phyloP scores from a whole-genome alignment of 2,329 filamentous ascomycete species.

The Setomelanomma holmii region DNA sequence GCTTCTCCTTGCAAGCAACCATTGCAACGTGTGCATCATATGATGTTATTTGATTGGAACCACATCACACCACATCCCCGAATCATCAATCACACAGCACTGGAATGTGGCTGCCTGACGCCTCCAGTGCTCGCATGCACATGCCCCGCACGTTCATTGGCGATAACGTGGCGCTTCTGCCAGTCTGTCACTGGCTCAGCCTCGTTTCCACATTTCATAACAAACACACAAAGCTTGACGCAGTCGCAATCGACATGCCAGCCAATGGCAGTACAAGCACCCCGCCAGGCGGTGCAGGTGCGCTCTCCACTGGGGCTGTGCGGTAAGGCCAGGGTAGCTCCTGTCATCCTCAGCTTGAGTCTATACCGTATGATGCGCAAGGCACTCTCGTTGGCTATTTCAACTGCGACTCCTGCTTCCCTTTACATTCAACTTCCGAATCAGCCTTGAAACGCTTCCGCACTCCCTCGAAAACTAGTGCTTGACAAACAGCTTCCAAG shows the following conservation, averaged over 20 bases:
- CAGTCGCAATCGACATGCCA: neutral
- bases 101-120: constrained; percentile 5
- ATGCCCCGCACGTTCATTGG: constrained; percentile 19
- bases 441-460: constrained; percentile 14
- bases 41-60: neutral
- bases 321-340: constrained; percentile 5
- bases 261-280: neutral
- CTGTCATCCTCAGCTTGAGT: constrained; percentile 3
- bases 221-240: constrained; percentile 5
- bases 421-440: constrained; percentile 2
- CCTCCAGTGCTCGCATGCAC: neutral
- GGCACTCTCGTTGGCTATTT: constrained; percentile 17
- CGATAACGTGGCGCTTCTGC: constrained; percentile 7
- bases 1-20: neutral
- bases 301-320: constrained; percentile 14
- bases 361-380: constrained; percentile 4
- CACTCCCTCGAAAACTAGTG: neutral
- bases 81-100: neutral
- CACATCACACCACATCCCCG: neutral
- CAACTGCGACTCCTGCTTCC: constrained; percentile 15
- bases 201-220: constrained; percentile 11
- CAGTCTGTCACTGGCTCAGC: constrained; percentile 9
- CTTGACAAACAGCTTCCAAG: constrained; percentile 1
- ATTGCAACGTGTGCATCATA: neutral
- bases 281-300: constrained; percentile 2